Conservation (phyloP, 148 eudicot species). For the Rhododendron kiyosumense region DNA sequence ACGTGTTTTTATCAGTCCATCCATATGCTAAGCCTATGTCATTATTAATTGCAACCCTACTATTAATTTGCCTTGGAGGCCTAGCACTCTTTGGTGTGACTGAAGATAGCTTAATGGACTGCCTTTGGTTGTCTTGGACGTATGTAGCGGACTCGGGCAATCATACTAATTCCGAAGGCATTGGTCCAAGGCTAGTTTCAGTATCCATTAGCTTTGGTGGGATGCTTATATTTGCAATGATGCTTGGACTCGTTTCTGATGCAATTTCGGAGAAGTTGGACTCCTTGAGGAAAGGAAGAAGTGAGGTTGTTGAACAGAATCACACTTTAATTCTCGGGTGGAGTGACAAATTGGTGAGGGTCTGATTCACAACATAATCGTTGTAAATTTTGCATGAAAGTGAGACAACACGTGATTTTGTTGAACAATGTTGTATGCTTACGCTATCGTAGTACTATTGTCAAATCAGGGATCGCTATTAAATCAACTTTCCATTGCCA, state of each 20-base stretch:
- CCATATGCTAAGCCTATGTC: constrained; percentile 60
- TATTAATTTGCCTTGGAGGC: constrained; percentile 53
- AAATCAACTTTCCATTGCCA: constrained; percentile 59
- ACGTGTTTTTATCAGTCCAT: constrained; percentile 40
- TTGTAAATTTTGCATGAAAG: constrained; percentile 1
- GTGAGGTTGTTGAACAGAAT: constrained; percentile 58
- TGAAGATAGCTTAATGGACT: constrained; percentile 40
- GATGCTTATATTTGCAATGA: constrained; percentile 64
- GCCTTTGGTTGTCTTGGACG: constrained; percentile 61
- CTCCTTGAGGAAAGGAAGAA: constrained; percentile 55
- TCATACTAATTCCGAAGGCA: constrained; percentile 50
- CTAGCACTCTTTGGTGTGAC: constrained; percentile 56
- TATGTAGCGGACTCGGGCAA: constrained; percentile 47
- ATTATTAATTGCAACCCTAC: constrained; percentile 45
- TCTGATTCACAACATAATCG: neutral
- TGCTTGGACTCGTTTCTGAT: constrained; percentile 66
- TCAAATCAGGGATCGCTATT: constrained; percentile 41
- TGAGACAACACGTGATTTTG: neutral
- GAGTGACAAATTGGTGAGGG: constrained; percentile 57
- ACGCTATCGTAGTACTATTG: neutral
- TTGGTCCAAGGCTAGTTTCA: constrained; percentile 47
- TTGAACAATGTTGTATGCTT: neutral
- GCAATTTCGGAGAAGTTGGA: constrained; percentile 59
- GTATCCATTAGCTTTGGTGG: constrained; percentile 53
- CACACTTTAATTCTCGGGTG: constrained; percentile 59